Evolutionary conservation across 2,329 filamentous ascomycete genomes (phyloP).

Genomic region (Thelonectria discophora): DNA sequence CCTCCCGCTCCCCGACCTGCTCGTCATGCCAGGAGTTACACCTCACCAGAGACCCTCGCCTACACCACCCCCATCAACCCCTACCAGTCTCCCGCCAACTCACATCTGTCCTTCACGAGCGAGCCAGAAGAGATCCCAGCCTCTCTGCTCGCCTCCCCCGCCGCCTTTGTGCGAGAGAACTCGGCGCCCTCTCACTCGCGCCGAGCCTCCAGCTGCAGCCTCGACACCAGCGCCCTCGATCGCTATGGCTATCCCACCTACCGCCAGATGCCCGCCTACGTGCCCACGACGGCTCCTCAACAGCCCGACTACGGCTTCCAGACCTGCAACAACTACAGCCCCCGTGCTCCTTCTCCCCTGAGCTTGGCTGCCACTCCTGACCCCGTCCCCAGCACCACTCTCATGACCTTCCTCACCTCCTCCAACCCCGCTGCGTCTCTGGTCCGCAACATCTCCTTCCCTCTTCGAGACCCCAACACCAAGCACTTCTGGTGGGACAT

Average conservation of each 20-base stretch:
- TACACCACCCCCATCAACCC: not conserved
- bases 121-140: conserved; percentile 44
- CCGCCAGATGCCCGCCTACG: conserved; percentile 70
- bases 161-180: conserved; percentile 60
- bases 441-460: conserved; percentile 80
- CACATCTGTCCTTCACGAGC: conserved; percentile 52
- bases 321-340: conserved; percentile 49
- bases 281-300: conserved; percentile 29
- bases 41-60: conserved; percentile 65
- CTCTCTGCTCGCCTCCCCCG: conserved; percentile 73
- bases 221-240: conserved; percentile 72
- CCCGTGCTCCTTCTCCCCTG: conserved; percentile 58
- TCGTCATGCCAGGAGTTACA: conserved; percentile 66
- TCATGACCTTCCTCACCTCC: conserved; percentile 80
- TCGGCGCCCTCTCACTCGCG: conserved; percentile 49
- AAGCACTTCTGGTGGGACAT: conserved; percentile 98
- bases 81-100: conserved; percentile 43
- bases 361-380: conserved; percentile 54
- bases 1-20: conserved; percentile 45
- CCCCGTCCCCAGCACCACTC: conserved; percentile 68
- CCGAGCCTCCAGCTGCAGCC: conserved; percentile 72
- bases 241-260: conserved; percentile 88
- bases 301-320: conserved; percentile 55
- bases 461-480: conserved; percentile 69
- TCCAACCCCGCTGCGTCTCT: conserved; percentile 84